These are phyloP conservation scores for Puccinia novopanici DNA, from an alignment of 1,284 basidiomycete genomes.

Conservation along the genomic window DNA sequence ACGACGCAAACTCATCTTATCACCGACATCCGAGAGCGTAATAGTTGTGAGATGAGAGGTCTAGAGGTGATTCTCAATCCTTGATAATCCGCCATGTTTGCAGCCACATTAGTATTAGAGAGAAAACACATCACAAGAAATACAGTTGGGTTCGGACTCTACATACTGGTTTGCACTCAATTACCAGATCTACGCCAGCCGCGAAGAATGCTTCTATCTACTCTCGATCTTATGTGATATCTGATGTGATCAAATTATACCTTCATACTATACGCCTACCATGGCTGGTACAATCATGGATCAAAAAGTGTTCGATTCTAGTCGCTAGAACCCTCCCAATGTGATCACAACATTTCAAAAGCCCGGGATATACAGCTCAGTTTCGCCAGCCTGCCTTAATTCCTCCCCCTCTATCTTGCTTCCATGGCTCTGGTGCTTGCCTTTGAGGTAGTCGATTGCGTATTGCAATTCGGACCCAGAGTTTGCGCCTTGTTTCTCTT, in stretches of 20 bases:
- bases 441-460: constrained; percentile 97
- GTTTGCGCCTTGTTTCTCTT: constrained; percentile 63
- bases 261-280: constrained; percentile 95
- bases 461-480: constrained; percentile 99
- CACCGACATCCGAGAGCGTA: no score
- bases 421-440: constrained; percentile 99
- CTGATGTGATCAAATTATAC: constrained; percentile 87
- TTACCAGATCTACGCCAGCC: constrained; percentile 76
- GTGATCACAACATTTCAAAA: constrained; percentile 89
- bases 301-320: constrained; percentile 94
- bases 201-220: constrained; percentile 98
- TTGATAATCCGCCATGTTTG: no score
- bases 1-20: constrained; percentile 74
- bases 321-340: constrained; percentile 69
- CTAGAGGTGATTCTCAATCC: no score
- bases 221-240: constrained; percentile 94
- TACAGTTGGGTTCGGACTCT: no score
- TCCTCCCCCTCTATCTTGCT: constrained; percentile 85
- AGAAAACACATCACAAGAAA: no score
- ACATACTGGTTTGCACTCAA: no score
- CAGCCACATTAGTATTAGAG: no score
- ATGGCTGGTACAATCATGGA: constrained; percentile 99
- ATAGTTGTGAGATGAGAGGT: no score
- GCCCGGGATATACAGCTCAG: constrained; percentile 92
- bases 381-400: constrained; percentile 97